Evolutionary conservation across 345 rosid genomes (phyloP).

Genomic region (Citrus hindsii): DNA sequence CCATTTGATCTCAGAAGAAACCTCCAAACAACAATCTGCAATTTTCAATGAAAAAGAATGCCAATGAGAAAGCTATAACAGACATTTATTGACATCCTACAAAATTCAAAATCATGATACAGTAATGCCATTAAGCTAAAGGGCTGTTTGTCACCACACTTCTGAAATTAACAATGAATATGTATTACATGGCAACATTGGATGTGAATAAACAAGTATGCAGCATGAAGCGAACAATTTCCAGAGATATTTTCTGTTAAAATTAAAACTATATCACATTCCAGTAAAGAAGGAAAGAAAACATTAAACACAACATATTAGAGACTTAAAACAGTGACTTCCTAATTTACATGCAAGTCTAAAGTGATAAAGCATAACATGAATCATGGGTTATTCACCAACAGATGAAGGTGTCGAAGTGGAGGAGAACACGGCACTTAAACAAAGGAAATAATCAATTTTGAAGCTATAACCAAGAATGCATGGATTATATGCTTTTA

Average conservation of each 20-base stretch:
- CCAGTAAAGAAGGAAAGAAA: neutral
- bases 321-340: neutral
- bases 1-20: slow-evolving; percentile 69
- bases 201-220: neutral
- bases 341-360: neutral
- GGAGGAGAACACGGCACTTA: neutral
- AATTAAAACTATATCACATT: neutral
- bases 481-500: neutral
- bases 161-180: neutral
- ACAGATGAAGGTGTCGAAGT: neutral
- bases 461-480: neutral
- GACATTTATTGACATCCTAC: slow-evolving; percentile 1
- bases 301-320: neutral
- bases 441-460: neutral
- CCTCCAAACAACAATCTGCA: slow-evolving; percentile 88
- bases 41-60: slow-evolving; percentile 5
- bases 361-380: neutral
- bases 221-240: neutral
- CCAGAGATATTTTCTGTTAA: neutral
- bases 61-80: slow-evolving; percentile 6
- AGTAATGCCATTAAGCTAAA: neutral
- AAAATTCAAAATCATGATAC: neutral
- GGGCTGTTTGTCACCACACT: neutral
- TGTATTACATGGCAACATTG: neutral
- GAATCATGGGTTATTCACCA: neutral